Conservation (phyloP, 2,329 filamentous ascomycete species). For the Colletotrichum sp. region DNA sequence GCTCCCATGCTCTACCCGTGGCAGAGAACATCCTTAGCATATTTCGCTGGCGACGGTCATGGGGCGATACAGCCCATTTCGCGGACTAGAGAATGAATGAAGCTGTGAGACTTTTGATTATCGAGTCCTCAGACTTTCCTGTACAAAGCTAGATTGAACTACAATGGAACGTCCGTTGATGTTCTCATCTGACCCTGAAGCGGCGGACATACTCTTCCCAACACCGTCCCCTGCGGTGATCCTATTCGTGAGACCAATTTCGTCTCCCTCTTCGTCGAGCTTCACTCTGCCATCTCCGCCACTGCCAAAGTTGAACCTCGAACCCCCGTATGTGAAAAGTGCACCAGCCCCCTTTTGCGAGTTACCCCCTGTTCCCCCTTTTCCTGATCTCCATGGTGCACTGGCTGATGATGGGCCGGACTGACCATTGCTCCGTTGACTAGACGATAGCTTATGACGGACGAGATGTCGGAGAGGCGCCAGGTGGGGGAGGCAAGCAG, state of each 20-base stretch:
- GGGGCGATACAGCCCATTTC: too few species aligned
- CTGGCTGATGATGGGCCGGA: not conserved
- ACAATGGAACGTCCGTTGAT: not conserved
- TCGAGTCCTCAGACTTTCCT: not conserved
- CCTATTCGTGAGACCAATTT: conserved; percentile 5
- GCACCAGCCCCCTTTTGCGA: conserved; percentile 3
- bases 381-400: not conserved
- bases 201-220: not conserved
- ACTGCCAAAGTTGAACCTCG: not conserved
- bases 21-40: too few species aligned
- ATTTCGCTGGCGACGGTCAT: too few species aligned
- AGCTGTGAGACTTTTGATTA: too few species aligned
- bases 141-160: not conserved
- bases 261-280: not conserved
- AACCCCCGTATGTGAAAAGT: conserved; percentile 6
- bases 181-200: conserved; percentile 24
- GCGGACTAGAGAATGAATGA: too few species aligned
- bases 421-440: not conserved
- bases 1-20: too few species aligned
- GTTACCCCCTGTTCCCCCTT: not conserved
- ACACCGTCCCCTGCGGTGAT: not conserved
- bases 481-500: conserved; percentile 42
- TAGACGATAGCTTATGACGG: not conserved
- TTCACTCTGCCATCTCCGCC: not conserved
- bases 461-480: conserved; percentile 27